Evolutionary conservation across 768 basidiomycete genomes (phyloP), one percentile per base, ranked within the genome.

Genomic region (Mycena pura): DNA sequence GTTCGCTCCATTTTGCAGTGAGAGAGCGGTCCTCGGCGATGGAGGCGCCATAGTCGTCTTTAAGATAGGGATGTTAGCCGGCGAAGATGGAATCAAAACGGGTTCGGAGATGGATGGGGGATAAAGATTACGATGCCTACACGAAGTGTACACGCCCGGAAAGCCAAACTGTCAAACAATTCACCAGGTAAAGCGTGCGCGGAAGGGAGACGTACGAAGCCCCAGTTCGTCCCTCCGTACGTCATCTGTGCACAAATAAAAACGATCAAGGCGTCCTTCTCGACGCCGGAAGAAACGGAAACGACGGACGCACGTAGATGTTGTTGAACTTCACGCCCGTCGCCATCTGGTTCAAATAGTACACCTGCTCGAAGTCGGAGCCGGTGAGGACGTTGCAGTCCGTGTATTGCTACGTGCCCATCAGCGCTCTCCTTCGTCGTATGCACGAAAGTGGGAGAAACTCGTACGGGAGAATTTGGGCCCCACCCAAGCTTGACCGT

Each of bases 401-500:
- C 10, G 58, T 60, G 44, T 60, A 60, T 60, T 60, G 58, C 58
- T 59, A 19, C 34, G 40, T 13, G 41, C 24, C 48, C 40, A 44
- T 47, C 36, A 57, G 24, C 32, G 27, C 34, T 40, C 27, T 38
- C 17, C 29, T 19, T 39, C 25, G 21, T 3, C n/a, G n/a, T n/a
- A n/a, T n/a, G n/a, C n/a, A n/a, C n/a, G n/a, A n/a, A 39, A 11
- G 49, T 46, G 13, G 45, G 28, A 29, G 55, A 22, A 27, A 13
- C 27, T 40, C 57, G 43, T 45, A 59, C 57, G 13, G 58, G 58
- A 38, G 58, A 52, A 22, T 60, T 60, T 25, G 58, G 58, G 43
- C 58, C 58, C 58, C 58, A 60, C 10, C 58, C 58, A 19, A 62
- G 58, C 59, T 60, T 28, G 27, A n/a, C n/a, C n/a, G n/a, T n/a